A percentile compares a stretch with the other conserved stretches of the same genome.
phyloP scores from a whole-genome alignment of 2,329 filamentous ascomycete genomes.

The Claviceps humidiphila region DNA sequence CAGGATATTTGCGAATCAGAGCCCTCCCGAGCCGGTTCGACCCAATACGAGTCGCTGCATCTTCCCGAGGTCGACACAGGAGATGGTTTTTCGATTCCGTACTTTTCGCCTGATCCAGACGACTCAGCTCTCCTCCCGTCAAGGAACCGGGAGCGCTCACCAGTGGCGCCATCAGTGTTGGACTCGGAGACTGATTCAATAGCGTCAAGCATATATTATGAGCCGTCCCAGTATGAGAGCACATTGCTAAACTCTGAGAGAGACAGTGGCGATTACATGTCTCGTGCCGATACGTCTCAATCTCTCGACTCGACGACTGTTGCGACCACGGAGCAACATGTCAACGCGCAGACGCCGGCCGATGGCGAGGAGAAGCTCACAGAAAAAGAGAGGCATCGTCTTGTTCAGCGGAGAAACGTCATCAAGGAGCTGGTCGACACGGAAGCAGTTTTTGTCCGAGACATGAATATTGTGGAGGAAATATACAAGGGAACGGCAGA shows the following conservation, averaged over 20 bases:
- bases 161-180: constrained; percentile 27
- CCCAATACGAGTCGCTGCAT: constrained; percentile 22
- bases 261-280: constrained; percentile 31
- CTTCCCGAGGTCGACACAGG: constrained; percentile 39
- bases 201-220: constrained; percentile 27
- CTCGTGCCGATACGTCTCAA: constrained; percentile 29
- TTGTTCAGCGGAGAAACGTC: constrained; percentile 69
- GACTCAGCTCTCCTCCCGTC: constrained; percentile 21
- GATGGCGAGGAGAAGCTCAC: constrained; percentile 29
- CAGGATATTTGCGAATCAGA: constrained; percentile 12
- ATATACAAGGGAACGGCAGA: constrained; percentile 93
- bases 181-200: constrained; percentile 25
- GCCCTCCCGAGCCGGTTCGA: constrained; percentile 15
- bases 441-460: constrained; percentile 77
- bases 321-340: constrained; percentile 27
- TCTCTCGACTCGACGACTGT: constrained; percentile 35
- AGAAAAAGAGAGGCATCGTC: constrained; percentile 51
- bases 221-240: constrained; percentile 24
- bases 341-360: constrained; percentile 21
- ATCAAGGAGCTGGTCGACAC: constrained; percentile 91
- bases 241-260: constrained; percentile 31
- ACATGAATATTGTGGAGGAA: constrained; percentile 95
- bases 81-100: constrained; percentile 36
- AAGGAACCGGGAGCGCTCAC: constrained; percentile 38
- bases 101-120: constrained; percentile 23